Percentiles rank a stretch among this genome's conserved stretches.
Conservation (phyloP, 1,139 yeast species). For the Nematodospora anomalae region DNA sequence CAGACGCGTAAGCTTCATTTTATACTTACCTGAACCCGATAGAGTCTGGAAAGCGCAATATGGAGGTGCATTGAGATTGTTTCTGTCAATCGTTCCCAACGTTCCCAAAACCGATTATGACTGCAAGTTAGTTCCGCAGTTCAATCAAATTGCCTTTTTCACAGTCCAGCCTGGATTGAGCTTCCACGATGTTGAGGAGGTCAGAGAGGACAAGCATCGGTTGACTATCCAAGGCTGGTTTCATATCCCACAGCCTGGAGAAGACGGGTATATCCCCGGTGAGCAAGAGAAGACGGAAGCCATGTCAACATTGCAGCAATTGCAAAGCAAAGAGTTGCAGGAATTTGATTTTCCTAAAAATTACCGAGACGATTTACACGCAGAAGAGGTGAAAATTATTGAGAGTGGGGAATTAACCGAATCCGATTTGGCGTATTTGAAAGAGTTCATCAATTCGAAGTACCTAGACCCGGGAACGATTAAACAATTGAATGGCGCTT, state of each 20-base stretch:
- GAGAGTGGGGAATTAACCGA: constrained; percentile 24
- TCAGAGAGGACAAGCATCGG: constrained; percentile 83
- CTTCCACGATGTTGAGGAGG: constrained; percentile 98
- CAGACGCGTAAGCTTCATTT: constrained; percentile 86
- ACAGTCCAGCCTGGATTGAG: constrained; percentile 94
- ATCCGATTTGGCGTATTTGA: constrained; percentile 48
- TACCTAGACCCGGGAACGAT: constrained; percentile 36
- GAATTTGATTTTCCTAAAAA: constrained; percentile 82
- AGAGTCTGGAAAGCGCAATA: constrained; percentile 80
- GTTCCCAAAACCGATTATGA: constrained; percentile 82
- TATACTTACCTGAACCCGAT: constrained; percentile 92
- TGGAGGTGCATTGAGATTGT: constrained; percentile 90
- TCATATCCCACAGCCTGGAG: constrained; percentile 93
- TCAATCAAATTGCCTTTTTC: constrained; percentile 94
- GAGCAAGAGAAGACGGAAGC: constrained; percentile 79
- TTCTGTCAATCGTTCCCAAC: constrained; percentile 83
- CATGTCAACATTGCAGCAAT: constrained; percentile 74
- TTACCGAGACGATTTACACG: constrained; percentile 33
- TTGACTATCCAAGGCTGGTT: constrained; percentile 98
- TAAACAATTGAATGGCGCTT: constrained; percentile 45
- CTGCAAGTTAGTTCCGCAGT: constrained; percentile 79
- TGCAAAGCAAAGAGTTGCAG: constrained; percentile 73
- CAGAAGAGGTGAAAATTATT: constrained; percentile 27
- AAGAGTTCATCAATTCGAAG: constrained; percentile 55
- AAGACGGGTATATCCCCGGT: constrained; percentile 76